Evolutionary conservation across 2,329 filamentous ascomycete genomes (phyloP).

Genomic region (Scortechinia acanthostroma): DNA sequence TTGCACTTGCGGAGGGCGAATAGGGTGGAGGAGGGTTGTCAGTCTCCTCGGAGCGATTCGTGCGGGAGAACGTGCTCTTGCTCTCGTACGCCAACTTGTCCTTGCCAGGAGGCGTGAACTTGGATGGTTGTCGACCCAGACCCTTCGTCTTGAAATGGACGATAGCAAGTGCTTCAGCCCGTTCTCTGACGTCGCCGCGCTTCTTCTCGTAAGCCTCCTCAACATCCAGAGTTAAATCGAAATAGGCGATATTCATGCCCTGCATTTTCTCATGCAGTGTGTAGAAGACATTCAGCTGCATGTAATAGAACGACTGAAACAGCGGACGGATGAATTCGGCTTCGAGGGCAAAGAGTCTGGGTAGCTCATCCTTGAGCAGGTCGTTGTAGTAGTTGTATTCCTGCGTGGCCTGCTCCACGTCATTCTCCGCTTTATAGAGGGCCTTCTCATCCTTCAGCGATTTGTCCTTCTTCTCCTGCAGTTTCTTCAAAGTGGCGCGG

Average conservation of each 20-base stretch:
- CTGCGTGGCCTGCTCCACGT: conserved; percentile 83
- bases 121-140: conserved; percentile 50
- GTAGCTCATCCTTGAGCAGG: conserved; percentile 88
- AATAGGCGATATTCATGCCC: conserved; percentile 92
- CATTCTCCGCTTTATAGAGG: conserved; percentile 87
- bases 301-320: conserved; percentile 99
- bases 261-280: conserved; percentile 98
- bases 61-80: not conserved
- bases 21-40: conserved; percentile 2
- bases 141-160: conserved; percentile 77
- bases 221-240: conserved; percentile 82
- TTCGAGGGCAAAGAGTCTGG: conserved; percentile 82
- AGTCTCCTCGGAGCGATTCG: not conserved
- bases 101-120: conserved; percentile 7
- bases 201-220: conserved; percentile 87
- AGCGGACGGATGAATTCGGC: conserved; percentile 91
- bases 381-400: conserved; percentile 99
- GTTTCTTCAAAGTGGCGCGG: conserved; percentile 76
- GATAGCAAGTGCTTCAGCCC: conserved; percentile 76
- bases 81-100: not conserved
- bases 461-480: conserved; percentile 97
- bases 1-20: not conserved
- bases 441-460: conserved; percentile 94
- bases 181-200: conserved; percentile 79
- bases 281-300: conserved; percentile 99